Evolutionary conservation across 2,329 filamentous ascomycete genomes (phyloP).

Genomic region (Cercospora janseana): DNA sequence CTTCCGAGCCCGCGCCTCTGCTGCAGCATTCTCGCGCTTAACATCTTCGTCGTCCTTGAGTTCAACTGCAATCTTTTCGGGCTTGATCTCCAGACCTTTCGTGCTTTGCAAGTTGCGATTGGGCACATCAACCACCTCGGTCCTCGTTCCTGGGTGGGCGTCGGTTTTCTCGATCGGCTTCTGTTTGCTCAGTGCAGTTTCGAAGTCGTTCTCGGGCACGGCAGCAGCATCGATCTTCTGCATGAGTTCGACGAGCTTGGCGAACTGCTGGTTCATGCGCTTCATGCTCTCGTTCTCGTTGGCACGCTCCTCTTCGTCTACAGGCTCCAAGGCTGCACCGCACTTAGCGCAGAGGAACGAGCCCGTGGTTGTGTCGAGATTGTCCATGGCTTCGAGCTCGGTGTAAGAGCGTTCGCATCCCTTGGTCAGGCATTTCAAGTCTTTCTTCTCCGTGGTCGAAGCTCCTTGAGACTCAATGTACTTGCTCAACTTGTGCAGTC

Average conservation of each 20-base stretch:
- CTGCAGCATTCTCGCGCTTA: conserved; percentile 35
- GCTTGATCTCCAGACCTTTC: conserved; percentile 37
- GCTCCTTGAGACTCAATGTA: conserved; percentile 81
- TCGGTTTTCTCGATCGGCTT: conserved; percentile 66
- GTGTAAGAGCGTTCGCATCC: conserved; percentile 85
- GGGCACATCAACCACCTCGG: conserved; percentile 37
- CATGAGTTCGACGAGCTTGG: conserved; percentile 72
- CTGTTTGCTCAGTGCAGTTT: conserved; percentile 62
- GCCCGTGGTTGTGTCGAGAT: conserved; percentile 54
- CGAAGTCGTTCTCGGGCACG: conserved; percentile 71
- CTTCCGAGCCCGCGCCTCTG: conserved; percentile 32
- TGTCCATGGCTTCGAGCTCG: conserved; percentile 82
- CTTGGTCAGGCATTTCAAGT: conserved; percentile 70
- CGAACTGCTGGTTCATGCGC: conserved; percentile 74
- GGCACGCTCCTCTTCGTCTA: conserved; percentile 62
- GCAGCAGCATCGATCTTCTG: conserved; percentile 72
- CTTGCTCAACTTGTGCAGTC: conserved; percentile 82
- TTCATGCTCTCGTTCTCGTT: conserved; percentile 62
- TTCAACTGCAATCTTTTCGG: conserved; percentile 39
- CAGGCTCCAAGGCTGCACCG: conserved; percentile 57
- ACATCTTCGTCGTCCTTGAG: conserved; percentile 39
- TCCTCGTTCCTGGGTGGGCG: conserved; percentile 58
- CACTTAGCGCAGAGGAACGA: conserved; percentile 82
- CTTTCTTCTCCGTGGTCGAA: conserved; percentile 79
- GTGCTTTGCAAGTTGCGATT: conserved; percentile 35